Conservation (phyloP, 2,329 filamentous ascomycete genomes). For the Waltergamsia citrina region DNA sequence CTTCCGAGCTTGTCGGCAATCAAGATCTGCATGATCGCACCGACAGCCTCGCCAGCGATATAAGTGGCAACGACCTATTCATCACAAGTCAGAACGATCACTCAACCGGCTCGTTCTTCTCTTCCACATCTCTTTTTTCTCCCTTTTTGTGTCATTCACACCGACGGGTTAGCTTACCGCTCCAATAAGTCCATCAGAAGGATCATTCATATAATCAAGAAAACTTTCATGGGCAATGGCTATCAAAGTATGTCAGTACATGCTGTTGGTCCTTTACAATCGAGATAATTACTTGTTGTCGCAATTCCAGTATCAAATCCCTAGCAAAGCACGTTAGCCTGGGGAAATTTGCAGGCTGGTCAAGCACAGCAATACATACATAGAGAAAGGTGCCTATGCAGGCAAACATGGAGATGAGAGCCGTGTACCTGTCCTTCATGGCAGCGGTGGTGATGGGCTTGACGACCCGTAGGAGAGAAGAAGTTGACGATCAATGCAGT, state of each 20-base stretch:
- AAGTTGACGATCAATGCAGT: no score
- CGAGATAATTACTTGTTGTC: slow-evolving; percentile 38
- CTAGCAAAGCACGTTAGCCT: slow-evolving; percentile 15
- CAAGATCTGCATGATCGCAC: slow-evolving; percentile 41
- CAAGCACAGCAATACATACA: slow-evolving; percentile 22
- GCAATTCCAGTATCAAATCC: slow-evolving; percentile 52
- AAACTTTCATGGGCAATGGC: slow-evolving; percentile 51
- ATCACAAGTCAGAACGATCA: neutral
- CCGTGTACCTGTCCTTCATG: no score
- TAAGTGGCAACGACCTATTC: slow-evolving; percentile 42
- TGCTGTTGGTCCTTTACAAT: neutral
- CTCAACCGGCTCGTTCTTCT: neutral
- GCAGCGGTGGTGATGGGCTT: no score
- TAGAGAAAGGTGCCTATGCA: slow-evolving; percentile 51
- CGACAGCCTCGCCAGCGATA: slow-evolving; percentile 48
- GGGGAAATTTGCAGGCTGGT: neutral
- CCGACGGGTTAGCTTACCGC: slow-evolving; percentile 21
- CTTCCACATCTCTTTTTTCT: neutral
- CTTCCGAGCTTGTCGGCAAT: slow-evolving; percentile 43
- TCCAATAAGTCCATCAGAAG: slow-evolving; percentile 44
- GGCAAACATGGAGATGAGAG: slow-evolving; percentile 44
- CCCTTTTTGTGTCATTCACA: no score
- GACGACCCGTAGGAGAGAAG: no score
- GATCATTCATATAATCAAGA: slow-evolving; percentile 48
- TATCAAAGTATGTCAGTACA: slow-evolving; percentile 11